Evolutionary conservation across 2,329 filamentous ascomycete species (phyloP).

Genomic region (Fusarium luffae): DNA sequence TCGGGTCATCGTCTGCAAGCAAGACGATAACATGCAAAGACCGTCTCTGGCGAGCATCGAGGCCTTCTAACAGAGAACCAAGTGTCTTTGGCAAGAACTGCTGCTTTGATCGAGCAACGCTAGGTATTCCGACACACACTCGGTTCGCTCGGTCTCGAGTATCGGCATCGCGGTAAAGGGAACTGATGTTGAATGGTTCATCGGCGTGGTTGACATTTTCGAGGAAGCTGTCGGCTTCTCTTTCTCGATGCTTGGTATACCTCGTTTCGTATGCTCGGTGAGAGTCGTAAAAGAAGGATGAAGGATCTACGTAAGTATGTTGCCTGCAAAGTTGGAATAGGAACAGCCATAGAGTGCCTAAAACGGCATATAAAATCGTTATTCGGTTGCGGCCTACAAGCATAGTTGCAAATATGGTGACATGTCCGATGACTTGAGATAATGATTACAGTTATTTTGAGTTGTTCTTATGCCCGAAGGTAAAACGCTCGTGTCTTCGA

Average conservation of each 20-base stretch:
- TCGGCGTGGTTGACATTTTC: background rate
- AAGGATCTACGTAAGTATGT: constrained; percentile 41
- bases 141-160: background rate
- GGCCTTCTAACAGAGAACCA: constrained; percentile 47
- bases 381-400: background rate
- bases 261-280: constrained; percentile 38
- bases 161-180: background rate
- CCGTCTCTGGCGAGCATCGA: constrained; percentile 44
- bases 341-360: constrained; percentile 30
- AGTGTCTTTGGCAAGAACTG: constrained; percentile 43
- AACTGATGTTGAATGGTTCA: background rate
- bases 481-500: background rate
- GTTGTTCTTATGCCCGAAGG: background rate
- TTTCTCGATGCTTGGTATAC: constrained; percentile 41
- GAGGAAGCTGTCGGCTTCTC: constrained; percentile 41
- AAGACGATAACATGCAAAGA: constrained; percentile 46
- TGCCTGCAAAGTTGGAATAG: constrained; percentile 39
- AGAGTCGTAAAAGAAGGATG: constrained; percentile 44
- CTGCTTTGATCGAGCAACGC: constrained; percentile 41
- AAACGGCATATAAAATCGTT: background rate
- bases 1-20: constrained; percentile 45
- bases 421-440: too few relatives aligned
- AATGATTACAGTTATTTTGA: background rate
- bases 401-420: background rate
- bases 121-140: constrained; percentile 47